These are phyloP conservation scores for Epichloe sylvatica DNA, from an alignment of 2,329 filamentous ascomycete genomes.

Conservation along the genomic window DNA sequence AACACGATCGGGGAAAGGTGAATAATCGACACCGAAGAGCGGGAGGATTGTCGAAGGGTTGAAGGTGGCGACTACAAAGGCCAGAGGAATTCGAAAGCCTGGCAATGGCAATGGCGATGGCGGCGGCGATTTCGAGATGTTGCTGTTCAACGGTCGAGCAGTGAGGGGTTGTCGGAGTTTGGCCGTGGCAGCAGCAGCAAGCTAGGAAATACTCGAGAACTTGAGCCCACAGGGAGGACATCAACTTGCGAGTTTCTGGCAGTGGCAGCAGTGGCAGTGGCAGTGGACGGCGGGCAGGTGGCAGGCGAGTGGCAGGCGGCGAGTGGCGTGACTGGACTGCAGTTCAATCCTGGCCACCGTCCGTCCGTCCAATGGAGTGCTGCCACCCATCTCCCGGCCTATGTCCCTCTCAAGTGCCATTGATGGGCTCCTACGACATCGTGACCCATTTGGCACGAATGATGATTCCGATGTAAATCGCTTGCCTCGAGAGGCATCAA, in stretches of 20 bases:
- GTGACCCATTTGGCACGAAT: background rate
- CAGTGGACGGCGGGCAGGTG: background rate
- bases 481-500: background rate
- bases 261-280: background rate
- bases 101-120: background rate
- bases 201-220: background rate
- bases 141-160: background rate
- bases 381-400: background rate
- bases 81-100: background rate
- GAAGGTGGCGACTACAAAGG: background rate
- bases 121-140: background rate
- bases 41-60: background rate
- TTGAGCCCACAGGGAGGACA: too few relatives aligned
- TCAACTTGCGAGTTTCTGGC: background rate
- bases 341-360: too few relatives aligned
- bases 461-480: background rate
- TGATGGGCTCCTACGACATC: background rate
- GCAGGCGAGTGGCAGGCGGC: too few relatives aligned
- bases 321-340: too few relatives aligned
- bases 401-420: background rate
- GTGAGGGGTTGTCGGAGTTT: conserved; percentile 1
- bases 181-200: too few relatives aligned
- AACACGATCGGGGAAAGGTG: background rate
- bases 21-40: conserved; percentile 4
- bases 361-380: too few relatives aligned